Percentiles rank a stretch among this genome's conserved stretches.
phyloP scores from a whole-genome alignment of 1,284 basidiomycete species.

The Cryptococcus sp. region DNA sequence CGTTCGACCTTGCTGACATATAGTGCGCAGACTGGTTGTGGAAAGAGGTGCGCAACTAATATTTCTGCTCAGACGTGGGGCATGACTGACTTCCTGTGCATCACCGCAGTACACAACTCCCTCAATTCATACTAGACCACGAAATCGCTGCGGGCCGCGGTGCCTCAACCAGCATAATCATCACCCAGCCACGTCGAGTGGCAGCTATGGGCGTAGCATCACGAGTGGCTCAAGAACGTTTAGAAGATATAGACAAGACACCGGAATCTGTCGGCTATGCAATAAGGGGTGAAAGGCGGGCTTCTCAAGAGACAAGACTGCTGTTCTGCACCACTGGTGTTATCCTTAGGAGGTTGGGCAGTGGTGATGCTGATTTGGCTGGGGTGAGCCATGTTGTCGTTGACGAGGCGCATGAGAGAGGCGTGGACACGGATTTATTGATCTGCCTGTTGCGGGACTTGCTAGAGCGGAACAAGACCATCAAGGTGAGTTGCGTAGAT shows the following conservation, averaged over 20 bases:
- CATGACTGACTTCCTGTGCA: neutral
- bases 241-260: constrained; percentile 64
- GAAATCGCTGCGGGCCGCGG: constrained; percentile 68
- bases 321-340: constrained; percentile 94
- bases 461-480: constrained; percentile 65
- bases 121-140: constrained; percentile 83
- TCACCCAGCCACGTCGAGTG: constrained; percentile 88
- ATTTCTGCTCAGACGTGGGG: too few relatives aligned
- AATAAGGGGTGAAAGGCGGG: constrained; percentile 84
- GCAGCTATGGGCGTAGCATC: constrained; percentile 87
- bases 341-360: constrained; percentile 71
- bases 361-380: constrained; percentile 69
- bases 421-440: constrained; percentile 85
- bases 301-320: constrained; percentile 67
- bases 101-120: constrained; percentile 59
- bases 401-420: constrained; percentile 91
- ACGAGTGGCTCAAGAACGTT: constrained; percentile 81
- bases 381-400: constrained; percentile 83
- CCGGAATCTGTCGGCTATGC: constrained; percentile 79
- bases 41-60: constrained; percentile 67
- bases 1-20: constrained; percentile 10
- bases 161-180: constrained; percentile 72
- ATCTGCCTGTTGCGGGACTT: constrained; percentile 81
- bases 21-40: constrained; percentile 66
- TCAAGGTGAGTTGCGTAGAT: constrained; percentile 64